Percentiles rank a stretch among this genome's conserved stretches.
phyloP scores from a whole-genome alignment of 352 stramenopile genomes.

The Elongisporangium undulatum region DNA sequence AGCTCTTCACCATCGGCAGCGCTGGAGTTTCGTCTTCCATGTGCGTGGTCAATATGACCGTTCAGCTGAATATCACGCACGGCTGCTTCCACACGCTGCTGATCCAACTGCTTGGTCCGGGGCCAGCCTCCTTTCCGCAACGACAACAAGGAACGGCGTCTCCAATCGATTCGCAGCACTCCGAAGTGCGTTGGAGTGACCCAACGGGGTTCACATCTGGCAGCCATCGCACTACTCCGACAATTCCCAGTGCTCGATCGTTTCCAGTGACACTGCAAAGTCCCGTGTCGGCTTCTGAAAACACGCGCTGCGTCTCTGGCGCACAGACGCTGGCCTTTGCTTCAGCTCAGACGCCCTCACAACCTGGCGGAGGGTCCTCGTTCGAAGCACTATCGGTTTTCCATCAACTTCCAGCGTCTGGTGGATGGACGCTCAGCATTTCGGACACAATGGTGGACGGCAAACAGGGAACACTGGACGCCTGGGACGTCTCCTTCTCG shows the following conservation, averaged over 20 bases:
- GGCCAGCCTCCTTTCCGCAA: conserved; percentile 44
- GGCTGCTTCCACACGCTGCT: conserved; percentile 42
- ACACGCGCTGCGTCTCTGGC: conserved; percentile 16
- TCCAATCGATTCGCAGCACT: conserved; percentile 23
- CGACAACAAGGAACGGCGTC: conserved; percentile 39
- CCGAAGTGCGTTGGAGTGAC: conserved; percentile 46
- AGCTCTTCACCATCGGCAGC: conserved; percentile 45
- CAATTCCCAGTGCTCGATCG: conserved; percentile 28
- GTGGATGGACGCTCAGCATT: conserved; percentile 59
- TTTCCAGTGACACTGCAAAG: conserved; percentile 47
- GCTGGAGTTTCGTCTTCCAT: conserved; percentile 24
- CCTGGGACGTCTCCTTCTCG: conserved; percentile 53
- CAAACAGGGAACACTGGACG: conserved; percentile 30
- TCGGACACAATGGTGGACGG: conserved; percentile 37
- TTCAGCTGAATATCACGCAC: conserved; percentile 55
- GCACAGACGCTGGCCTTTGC: conserved; percentile 28
- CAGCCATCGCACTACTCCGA: conserved; percentile 23
- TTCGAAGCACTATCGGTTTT: conserved; percentile 54
- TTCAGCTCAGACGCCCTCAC: conserved; percentile 9
- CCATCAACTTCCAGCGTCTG: conserved; percentile 39
- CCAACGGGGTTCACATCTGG: conserved; percentile 18
- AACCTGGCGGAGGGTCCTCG: conserved; percentile 4
- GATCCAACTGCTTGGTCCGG: conserved; percentile 56
- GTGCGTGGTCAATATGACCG: conserved; percentile 38
- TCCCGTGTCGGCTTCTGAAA: conserved; percentile 30